These are phyloP conservation scores for Tylopilus sp. DNA, from an alignment of 768 basidiomycete genomes.

Conservation along the genomic window DNA sequence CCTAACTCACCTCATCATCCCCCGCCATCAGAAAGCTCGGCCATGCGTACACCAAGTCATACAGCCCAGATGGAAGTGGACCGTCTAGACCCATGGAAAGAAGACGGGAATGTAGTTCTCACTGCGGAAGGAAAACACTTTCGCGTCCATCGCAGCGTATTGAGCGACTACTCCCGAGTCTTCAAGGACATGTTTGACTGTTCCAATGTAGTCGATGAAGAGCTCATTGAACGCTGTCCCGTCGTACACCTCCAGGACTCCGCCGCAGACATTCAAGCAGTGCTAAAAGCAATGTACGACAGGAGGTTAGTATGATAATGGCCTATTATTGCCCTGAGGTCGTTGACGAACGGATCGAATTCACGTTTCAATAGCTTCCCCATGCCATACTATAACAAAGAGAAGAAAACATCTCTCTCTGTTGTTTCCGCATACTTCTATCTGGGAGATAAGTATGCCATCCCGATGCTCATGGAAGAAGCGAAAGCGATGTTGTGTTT, in stretches of 20 bases:
- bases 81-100: neutral
- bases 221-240: slow-evolving; percentile 19
- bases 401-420: neutral
- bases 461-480: slow-evolving; percentile 3
- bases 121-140: too few species aligned
- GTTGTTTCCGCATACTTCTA: slow-evolving; percentile 6
- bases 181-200: too few species aligned
- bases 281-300: slow-evolving; percentile 6
- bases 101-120: too few species aligned
- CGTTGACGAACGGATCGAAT: too few species aligned
- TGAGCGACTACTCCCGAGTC: too few species aligned
- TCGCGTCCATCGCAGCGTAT: too few species aligned
- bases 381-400: neutral
- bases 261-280: slow-evolving; percentile 5
- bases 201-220: too few species aligned
- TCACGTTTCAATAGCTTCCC: slow-evolving; percentile 9
- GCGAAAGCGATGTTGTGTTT: slow-evolving; percentile 5
- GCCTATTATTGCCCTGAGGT: too few species aligned
- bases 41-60: neutral
- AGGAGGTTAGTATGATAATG: neutral
- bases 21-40: neutral
- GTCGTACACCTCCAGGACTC: slow-evolving; percentile 15
- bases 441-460: slow-evolving; percentile 19
- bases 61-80: neutral
- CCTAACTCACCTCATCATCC: neutral